Percentiles rank a stretch among this genome's conserved stretches.
These are phyloP conservation scores for Suillus sp. DNA, from an alignment of 768 basidiomycete genomes.

Conservation along the genomic window DNA sequence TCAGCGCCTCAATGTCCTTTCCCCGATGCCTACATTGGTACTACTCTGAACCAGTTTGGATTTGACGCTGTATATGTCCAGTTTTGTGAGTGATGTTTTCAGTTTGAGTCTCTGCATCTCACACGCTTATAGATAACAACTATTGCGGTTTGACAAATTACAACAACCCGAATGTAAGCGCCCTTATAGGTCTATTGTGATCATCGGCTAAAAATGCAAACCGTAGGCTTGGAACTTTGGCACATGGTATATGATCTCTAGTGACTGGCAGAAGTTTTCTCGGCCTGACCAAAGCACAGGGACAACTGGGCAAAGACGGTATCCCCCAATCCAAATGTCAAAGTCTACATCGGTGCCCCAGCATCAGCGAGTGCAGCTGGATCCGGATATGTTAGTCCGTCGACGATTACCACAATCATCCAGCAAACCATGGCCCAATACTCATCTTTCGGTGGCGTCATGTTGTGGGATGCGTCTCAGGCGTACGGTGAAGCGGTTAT, in stretches of 20 bases:
- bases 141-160: constrained; percentile 43
- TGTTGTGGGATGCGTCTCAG: constrained; percentile 48
- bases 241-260: constrained; percentile 33
- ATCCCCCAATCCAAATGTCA: constrained; percentile 47
- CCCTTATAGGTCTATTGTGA: neutral
- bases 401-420: constrained; percentile 35
- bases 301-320: constrained; percentile 47
- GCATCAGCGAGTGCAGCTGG: constrained; percentile 42
- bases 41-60: constrained; percentile 41
- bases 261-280: neutral
- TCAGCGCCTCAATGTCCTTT: constrained; percentile 47
- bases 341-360: constrained; percentile 51
- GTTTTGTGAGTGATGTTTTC: constrained; percentile 37
- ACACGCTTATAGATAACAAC: constrained; percentile 44
- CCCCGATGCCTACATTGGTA: constrained; percentile 48
- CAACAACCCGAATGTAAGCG: constrained; percentile 42
- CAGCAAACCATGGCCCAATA: constrained; percentile 37
- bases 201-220: constrained; percentile 5
- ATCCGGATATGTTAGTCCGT: constrained; percentile 42
- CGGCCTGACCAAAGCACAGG: constrained; percentile 31
- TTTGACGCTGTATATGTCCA: constrained; percentile 57
- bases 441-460: constrained; percentile 48
- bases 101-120: neutral
- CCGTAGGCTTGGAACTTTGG: constrained; percentile 49
- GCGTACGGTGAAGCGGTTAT: constrained; percentile 37